Evolutionary conservation across 768 basidiomycete genomes (phyloP).

Genomic region (Auriscalpium vulgare): DNA sequence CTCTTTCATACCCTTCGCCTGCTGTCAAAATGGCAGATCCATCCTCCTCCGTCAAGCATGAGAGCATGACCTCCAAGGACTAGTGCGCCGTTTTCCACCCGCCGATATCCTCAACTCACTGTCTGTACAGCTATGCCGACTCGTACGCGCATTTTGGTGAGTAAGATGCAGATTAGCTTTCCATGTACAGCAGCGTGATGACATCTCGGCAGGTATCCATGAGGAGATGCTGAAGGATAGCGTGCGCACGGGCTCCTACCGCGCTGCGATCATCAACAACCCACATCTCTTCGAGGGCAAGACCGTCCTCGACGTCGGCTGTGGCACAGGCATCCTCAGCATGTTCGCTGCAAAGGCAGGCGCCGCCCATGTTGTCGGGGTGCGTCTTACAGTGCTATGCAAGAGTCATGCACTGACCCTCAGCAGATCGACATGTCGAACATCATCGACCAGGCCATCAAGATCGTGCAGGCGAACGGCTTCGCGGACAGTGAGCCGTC

Average conservation of each 20-base stretch:
- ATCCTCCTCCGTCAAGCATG: slow-evolving; percentile 6
- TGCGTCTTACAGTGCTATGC: slow-evolving; percentile 29
- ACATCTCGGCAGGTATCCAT: slow-evolving; percentile 71
- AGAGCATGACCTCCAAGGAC: slow-evolving; percentile 74
- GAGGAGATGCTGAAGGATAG: slow-evolving; percentile 99
- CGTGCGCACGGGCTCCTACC: slow-evolving; percentile 93
- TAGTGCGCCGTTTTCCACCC: slow-evolving; percentile 46
- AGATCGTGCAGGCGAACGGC: slow-evolving; percentile 93
- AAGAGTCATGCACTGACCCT: too few relatives aligned
- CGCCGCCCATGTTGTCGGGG: slow-evolving; percentile 88
- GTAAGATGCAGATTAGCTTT: slow-evolving; percentile 12
- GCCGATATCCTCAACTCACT: not conserved
- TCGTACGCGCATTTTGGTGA: slow-evolving; percentile 93
- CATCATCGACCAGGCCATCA: slow-evolving; percentile 98
- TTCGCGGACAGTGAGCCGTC: slow-evolving; percentile 80
- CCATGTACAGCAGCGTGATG: not conserved
- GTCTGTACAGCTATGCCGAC: slow-evolving; percentile 71
- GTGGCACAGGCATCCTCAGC: slow-evolving; percentile 95
- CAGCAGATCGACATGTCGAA: slow-evolving; percentile 98
- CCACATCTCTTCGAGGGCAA: slow-evolving; percentile 93
- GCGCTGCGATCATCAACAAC: slow-evolving; percentile 90
- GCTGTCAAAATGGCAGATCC: slow-evolving; percentile 4
- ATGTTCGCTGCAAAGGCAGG: slow-evolving; percentile 98
- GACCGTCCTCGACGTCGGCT: slow-evolving; percentile 95
- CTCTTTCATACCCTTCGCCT: not conserved